phyloP scores from a whole-genome alignment of 1,139 yeast species.

The Candida pseudocylindracea region DNA sequence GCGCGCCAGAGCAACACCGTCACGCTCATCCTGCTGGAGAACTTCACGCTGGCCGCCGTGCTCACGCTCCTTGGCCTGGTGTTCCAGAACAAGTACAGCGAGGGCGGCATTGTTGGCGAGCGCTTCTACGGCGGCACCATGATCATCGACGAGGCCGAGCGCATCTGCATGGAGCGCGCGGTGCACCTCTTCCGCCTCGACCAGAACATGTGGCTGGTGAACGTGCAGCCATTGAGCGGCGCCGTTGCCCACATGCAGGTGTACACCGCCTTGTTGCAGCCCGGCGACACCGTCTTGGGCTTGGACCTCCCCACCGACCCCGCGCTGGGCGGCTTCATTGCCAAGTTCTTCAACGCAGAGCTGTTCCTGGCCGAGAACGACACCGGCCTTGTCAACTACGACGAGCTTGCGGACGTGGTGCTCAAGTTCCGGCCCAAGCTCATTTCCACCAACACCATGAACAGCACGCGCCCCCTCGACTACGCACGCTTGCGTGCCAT shows the following conservation, averaged over 20 bases:
- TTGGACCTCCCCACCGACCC: conserved; percentile 86
- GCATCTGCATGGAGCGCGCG: conserved; percentile 83
- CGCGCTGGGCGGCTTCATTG: conserved; percentile 87
- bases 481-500: conserved; percentile 91
- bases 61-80: conserved; percentile 95
- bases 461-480: conserved; percentile 88
- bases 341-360: conserved; percentile 95
- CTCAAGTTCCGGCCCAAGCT: conserved; percentile 84
- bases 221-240: conserved; percentile 89
- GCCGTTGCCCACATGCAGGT: conserved; percentile 96
- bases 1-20: conserved; percentile 89
- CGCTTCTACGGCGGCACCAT: conserved; percentile 84
- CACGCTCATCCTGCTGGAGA: conserved; percentile 89
- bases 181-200: conserved; percentile 64
- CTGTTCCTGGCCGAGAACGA: conserved; percentile 84
- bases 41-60: conserved; percentile 90
- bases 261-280: conserved; percentile 84
- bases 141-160: conserved; percentile 84
- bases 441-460: conserved; percentile 93
- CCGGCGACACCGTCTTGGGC: conserved; percentile 94
- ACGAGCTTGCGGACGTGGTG: conserved; percentile 80
- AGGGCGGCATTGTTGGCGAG: conserved; percentile 65
- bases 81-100: conserved; percentile 80
- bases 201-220: conserved; percentile 89
- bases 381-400: conserved; percentile 91